A percentile compares a stretch with the other conserved stretches of the same genome.
These are phyloP conservation scores for Phytophthora ramorum DNA, from an alignment of 352 stramenopile species.

Conservation along the genomic window DNA sequence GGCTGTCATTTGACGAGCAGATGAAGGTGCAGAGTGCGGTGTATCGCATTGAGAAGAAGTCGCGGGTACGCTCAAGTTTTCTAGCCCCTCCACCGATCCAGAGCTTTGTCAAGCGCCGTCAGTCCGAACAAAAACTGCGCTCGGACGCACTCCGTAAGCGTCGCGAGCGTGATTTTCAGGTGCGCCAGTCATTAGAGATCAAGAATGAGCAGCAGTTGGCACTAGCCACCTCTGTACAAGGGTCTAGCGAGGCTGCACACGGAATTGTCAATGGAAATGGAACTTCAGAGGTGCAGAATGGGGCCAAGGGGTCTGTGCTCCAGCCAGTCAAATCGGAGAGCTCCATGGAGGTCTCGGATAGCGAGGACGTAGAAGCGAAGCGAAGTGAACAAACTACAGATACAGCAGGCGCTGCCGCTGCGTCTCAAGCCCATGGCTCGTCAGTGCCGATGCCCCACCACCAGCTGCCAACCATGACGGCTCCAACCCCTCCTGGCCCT, in stretches of 20 bases:
- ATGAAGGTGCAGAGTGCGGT: constrained; percentile 71
- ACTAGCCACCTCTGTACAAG: constrained; percentile 10
- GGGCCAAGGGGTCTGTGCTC: constrained; percentile 17
- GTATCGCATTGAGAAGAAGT: constrained; percentile 72
- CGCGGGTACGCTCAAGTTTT: constrained; percentile 45
- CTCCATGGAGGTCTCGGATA: constrained; percentile 78
- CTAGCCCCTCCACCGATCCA: constrained; percentile 82
- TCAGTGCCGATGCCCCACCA: constrained; percentile 5
- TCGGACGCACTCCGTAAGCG: constrained; percentile 76
- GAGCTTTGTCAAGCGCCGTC: constrained; percentile 80
- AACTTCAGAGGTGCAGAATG: constrained; percentile 26
- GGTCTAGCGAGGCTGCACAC: constrained; percentile 21
- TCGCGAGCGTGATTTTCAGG: constrained; percentile 76
- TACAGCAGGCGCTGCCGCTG: neutral
- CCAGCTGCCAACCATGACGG: constrained; percentile 19
- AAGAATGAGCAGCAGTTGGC: constrained; percentile 37
- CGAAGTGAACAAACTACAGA: neutral
- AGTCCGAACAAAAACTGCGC: constrained; percentile 80
- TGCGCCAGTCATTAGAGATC: constrained; percentile 69
- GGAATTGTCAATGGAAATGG: constrained; percentile 13
- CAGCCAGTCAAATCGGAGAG: constrained; percentile 53
- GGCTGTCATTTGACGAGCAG: constrained; percentile 54
- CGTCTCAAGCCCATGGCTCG: constrained; percentile 5
- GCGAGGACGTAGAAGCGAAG: constrained; percentile 35
- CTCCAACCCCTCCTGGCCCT: constrained; percentile 4